phyloP scores from a whole-genome alignment of 352 stramenopile species.

The Pythium aphanidermatum region DNA sequence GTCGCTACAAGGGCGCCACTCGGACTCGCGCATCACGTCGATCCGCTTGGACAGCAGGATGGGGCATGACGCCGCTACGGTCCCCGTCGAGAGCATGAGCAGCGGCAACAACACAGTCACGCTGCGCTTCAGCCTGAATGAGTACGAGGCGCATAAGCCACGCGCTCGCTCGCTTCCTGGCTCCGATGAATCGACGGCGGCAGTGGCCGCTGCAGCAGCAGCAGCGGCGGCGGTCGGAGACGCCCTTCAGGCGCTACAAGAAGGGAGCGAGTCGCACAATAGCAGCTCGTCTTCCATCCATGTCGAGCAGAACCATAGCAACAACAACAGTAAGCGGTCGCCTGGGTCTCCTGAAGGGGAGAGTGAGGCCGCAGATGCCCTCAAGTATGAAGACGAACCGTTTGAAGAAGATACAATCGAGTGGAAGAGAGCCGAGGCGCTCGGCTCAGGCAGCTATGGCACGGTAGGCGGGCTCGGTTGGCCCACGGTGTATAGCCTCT shows the following conservation, averaged over 20 bases:
- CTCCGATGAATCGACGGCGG: background rate
- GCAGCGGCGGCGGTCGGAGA: background rate
- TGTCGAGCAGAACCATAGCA: no score
- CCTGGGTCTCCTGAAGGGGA: background rate
- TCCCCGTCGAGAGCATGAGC: background rate
- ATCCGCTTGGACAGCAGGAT: conserved; percentile 6
- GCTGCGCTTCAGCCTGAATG: conserved; percentile 5
- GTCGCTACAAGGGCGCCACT: conserved; percentile 12
- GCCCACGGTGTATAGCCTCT: no score
- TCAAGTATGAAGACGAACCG: conserved; percentile 36
- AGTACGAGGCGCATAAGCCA: background rate
- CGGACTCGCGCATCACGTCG: conserved; percentile 15
- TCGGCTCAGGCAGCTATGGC: conserved; percentile 61
- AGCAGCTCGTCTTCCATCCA: conserved; percentile 11
- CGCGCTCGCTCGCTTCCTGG: conserved; percentile 5
- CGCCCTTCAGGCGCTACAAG: conserved; percentile 7
- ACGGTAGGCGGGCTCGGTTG: no score
- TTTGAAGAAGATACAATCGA: conserved; percentile 49
- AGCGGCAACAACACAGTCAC: conserved; percentile 13
- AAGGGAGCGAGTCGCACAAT: conserved; percentile 13
- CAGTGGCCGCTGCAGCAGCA: background rate
- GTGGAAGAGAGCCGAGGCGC: conserved; percentile 51
- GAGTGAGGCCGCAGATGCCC: conserved; percentile 1
- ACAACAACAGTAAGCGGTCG: conserved; percentile 8
- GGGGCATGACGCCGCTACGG: background rate